phyloP scores from a whole-genome alignment of 768 basidiomycete genomes.

The Leccinellum luteum region DNA sequence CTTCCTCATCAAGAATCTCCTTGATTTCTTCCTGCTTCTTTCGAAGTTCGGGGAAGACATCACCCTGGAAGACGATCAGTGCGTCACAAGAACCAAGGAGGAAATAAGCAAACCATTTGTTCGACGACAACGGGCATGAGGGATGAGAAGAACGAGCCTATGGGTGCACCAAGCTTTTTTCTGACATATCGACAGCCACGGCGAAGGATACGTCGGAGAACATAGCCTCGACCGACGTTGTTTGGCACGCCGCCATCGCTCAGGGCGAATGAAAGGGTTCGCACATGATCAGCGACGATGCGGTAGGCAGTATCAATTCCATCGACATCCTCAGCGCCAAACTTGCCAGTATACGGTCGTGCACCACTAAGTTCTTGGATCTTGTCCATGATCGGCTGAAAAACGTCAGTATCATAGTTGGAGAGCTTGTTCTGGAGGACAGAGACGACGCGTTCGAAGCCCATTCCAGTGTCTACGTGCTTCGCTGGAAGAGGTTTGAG shows the following conservation, averaged over 20 bases:
- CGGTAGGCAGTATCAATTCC: slow-evolving; percentile 98
- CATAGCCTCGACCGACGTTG: slow-evolving; percentile 95
- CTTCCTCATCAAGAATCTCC: slow-evolving; percentile 96
- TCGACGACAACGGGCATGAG: slow-evolving; percentile 88
- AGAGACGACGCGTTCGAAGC: slow-evolving; percentile 96
- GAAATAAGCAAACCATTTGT: slow-evolving; percentile 62
- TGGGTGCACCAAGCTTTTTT: slow-evolving; percentile 90
- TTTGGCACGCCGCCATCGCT: slow-evolving; percentile 96
- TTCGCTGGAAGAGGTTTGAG: slow-evolving; percentile 81
- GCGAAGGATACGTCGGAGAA: slow-evolving; percentile 89
- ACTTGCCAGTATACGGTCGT: slow-evolving; percentile 82
- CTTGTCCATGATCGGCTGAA: slow-evolving; percentile 81
- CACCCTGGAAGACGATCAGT: slow-evolving; percentile 51
- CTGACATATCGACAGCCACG: slow-evolving; percentile 94
- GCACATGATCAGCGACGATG: slow-evolving; percentile 93
- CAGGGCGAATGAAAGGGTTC: slow-evolving; percentile 93
- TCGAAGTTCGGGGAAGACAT: slow-evolving; percentile 89
- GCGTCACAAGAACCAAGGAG: neutral
- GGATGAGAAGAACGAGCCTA: slow-evolving; percentile 93
- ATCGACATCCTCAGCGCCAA: slow-evolving; percentile 92
- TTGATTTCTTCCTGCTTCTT: slow-evolving; percentile 81
- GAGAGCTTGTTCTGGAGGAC: slow-evolving; percentile 87
- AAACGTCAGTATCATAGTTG: slow-evolving; percentile 98
- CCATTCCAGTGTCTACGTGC: slow-evolving; percentile 99
- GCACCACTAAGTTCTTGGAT: slow-evolving; percentile 89